A percentile compares a stretch with the other conserved stretches of the same genome.
phyloP scores from a whole-genome alignment of 306 rosid species.

The Crataegus laevigata region DNA sequence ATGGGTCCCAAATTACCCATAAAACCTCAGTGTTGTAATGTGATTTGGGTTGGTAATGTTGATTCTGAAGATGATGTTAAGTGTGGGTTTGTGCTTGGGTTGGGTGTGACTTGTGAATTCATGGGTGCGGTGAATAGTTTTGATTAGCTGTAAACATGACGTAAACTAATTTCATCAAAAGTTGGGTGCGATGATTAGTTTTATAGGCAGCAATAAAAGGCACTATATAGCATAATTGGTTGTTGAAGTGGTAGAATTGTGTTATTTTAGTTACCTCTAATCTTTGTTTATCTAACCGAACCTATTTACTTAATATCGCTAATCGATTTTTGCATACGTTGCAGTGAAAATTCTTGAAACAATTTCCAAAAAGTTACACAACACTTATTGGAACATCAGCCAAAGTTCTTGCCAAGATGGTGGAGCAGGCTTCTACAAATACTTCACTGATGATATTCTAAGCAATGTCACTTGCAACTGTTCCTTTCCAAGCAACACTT shows the following conservation, averaged over 20 bases:
- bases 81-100: background rate
- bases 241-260: background rate
- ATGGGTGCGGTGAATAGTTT: background rate
- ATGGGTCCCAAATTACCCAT: background rate
- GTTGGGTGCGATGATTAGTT: background rate
- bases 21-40: background rate
- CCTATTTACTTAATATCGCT: background rate
- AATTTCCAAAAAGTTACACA: slow-evolving; percentile 40
- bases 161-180: background rate
- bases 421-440: slow-evolving; percentile 10
- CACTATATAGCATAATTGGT: background rate
- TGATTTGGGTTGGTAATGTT: background rate
- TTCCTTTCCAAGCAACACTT: slow-evolving; percentile 19
- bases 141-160: background rate
- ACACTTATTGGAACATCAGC: slow-evolving; percentile 37
- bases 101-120: too few species aligned
- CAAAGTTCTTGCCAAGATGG: slow-evolving; percentile 28
- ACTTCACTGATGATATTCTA: rapidly evolving
- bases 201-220: background rate
- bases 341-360: slow-evolving; percentile 38
- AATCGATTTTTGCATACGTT: background rate
- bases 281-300: background rate
- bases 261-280: background rate
- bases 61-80: background rate
- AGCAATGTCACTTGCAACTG: slow-evolving; percentile 54